A percentile compares a stretch with the other conserved stretches of the same genome.
phyloP scores from a whole-genome alignment of 208 protist genomes.

The Crithidia bombi region DNA sequence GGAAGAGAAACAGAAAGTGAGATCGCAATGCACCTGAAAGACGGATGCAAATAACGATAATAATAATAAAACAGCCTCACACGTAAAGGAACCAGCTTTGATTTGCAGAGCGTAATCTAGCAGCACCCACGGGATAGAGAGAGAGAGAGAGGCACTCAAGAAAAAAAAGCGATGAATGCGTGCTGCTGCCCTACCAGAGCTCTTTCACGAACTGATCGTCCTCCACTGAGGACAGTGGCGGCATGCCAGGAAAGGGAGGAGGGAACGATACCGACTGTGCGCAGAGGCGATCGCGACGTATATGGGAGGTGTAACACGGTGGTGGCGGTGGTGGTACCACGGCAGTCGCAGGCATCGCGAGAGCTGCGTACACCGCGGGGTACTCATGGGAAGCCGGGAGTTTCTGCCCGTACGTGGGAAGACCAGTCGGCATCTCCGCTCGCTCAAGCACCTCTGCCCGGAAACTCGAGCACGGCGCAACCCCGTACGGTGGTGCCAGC shows the following conservation, averaged over 20 bases:
- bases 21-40: no score
- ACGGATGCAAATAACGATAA: no score
- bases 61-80: slow-evolving; percentile 1
- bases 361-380: background rate
- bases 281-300: slow-evolving; percentile 10
- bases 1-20: slow-evolving; percentile 8
- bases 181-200: background rate
- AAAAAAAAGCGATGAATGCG: slow-evolving; percentile 13
- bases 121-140: no score
- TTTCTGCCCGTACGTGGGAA: slow-evolving; percentile 5
- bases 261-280: background rate
- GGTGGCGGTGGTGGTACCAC: background rate
- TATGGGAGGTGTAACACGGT: slow-evolving; percentile 7
- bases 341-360: background rate
- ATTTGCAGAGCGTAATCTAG: no score
- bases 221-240: slow-evolving; percentile 11
- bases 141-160: background rate
- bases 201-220: slow-evolving; percentile 28
- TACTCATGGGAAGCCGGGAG: background rate
- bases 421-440: background rate
- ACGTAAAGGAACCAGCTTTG: slow-evolving; percentile 23
- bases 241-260: background rate
- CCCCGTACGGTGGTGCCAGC: background rate
- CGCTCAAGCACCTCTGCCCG: background rate
- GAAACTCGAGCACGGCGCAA: background rate